Conservation (phyloP, 1,284 basidiomycete genomes). For the Coriolopsis trogii region DNA sequence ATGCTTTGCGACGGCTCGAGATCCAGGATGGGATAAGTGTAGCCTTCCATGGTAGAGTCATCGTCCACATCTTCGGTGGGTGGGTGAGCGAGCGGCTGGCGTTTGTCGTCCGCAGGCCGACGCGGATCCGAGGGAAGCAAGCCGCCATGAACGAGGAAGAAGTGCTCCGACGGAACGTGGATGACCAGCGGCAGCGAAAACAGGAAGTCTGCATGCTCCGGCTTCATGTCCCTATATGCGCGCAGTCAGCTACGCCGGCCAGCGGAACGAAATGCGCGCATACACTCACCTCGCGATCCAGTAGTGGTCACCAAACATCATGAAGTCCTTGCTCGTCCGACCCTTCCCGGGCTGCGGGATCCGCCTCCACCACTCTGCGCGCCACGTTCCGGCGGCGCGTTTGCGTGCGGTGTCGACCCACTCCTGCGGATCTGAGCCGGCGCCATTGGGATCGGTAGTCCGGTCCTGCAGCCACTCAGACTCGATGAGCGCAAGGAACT, state of each 20-base stretch:
- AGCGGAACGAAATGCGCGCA: neutral
- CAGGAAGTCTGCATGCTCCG: slow-evolving; percentile 69
- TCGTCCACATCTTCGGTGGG: slow-evolving; percentile 40
- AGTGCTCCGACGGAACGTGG: slow-evolving; percentile 76
- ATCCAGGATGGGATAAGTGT: slow-evolving; percentile 7
- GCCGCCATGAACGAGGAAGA: slow-evolving; percentile 84
- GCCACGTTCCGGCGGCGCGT: slow-evolving; percentile 36
- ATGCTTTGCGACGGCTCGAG: slow-evolving; percentile 5
- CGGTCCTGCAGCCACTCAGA: slow-evolving; percentile 42
- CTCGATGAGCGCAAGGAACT: slow-evolving; percentile 54
- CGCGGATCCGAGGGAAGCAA: slow-evolving; percentile 73
- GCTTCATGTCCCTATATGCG: slow-evolving; percentile 50
- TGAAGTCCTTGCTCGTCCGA: slow-evolving; percentile 66
- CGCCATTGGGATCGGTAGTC: slow-evolving; percentile 26
- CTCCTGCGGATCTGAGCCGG: slow-evolving; percentile 40
- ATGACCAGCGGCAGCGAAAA: slow-evolving; percentile 70
- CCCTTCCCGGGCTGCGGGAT: slow-evolving; percentile 36
- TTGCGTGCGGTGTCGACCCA: slow-evolving; percentile 48
- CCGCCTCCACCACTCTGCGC: slow-evolving; percentile 49
- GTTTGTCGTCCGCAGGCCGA: slow-evolving; percentile 45
- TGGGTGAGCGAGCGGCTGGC: slow-evolving; percentile 70
- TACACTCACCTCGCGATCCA: slow-evolving; percentile 58
- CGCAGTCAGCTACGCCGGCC: neutral
- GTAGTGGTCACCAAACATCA: slow-evolving; percentile 78
- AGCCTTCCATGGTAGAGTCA: slow-evolving; percentile 1